A percentile compares a stretch with the other conserved stretches of the same genome.
phyloP scores from a whole-genome alignment of 192 early-diverging fungal genomes.

The Coemansia sp. region DNA sequence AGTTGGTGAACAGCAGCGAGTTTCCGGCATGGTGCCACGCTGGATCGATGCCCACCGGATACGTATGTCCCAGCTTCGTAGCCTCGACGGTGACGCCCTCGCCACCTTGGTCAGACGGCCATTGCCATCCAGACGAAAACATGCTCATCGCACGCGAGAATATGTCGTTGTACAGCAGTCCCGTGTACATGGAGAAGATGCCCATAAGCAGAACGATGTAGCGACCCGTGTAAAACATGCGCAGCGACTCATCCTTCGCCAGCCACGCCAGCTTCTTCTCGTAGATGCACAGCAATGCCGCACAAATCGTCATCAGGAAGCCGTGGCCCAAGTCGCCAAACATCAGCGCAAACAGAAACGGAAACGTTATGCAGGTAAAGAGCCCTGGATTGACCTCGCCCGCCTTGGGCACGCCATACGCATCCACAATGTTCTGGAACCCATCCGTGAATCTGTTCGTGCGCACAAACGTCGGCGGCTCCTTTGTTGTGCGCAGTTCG shows the following conservation, averaged over 20 bases:
- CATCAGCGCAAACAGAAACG: slow-evolving; percentile 99
- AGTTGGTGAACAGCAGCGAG: slow-evolving; percentile 93
- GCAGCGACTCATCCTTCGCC: slow-evolving; percentile 75
- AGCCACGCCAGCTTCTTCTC: slow-evolving; percentile 79
- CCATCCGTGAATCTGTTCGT: slow-evolving; percentile 96
- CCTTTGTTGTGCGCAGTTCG: slow-evolving; percentile 80
- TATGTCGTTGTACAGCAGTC: slow-evolving; percentile 97
- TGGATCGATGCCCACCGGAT: slow-evolving; percentile 88
- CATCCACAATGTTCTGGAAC: slow-evolving; percentile 97
- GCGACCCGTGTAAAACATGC: slow-evolving; percentile 91
- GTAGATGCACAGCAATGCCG: slow-evolving; percentile 72
- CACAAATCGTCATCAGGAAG: slow-evolving; percentile 77
- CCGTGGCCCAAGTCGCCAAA: slow-evolving; percentile 99
- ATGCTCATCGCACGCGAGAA: slow-evolving; percentile 82
- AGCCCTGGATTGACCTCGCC: slow-evolving; percentile 98
- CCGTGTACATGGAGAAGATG: slow-evolving; percentile 95
- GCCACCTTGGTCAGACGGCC: slow-evolving; percentile 62
- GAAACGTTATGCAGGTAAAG: slow-evolving; percentile 96
- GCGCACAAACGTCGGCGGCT: slow-evolving; percentile 92
- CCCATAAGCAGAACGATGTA: slow-evolving; percentile 99
- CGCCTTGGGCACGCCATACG: slow-evolving; percentile 95
- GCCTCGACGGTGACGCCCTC: slow-evolving; percentile 62
- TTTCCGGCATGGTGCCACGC: slow-evolving; percentile 95
- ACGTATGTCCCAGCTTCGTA: slow-evolving; percentile 61
- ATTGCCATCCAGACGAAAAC: slow-evolving; percentile 78